Evolutionary conservation across 371 early-diverging fungal species (phyloP), one percentile per base, ranked within the genome.

Genomic region (Circinella minor): DNA sequence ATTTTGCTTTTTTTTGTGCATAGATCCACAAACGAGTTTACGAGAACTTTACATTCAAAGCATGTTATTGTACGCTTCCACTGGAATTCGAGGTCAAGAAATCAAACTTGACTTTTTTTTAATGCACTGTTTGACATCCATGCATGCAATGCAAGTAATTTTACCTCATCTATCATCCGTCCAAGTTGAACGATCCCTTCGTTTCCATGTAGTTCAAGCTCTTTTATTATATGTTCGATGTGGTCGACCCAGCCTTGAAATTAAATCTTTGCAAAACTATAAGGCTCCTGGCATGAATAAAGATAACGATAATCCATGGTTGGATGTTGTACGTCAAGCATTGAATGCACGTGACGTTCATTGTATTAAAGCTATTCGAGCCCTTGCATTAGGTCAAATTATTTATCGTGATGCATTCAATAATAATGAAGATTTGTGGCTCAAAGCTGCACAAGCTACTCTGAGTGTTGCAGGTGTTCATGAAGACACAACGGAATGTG

Each of bases 91-190:
- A 11, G 67, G 71, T 55, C 72, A 74, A 62, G 72, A 65, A 11
- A 63, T 68, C 57, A 75, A 75, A 39, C 61, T 79, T 17, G 83
- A 83, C 62, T 85, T 85, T 70, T 80, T 83, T 63, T 62, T 82
- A 47, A 81, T 86, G 83, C 89, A 89, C 61, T 75, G 79, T 15
- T 55, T 88, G 64, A 88, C 88, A 0, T 85, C 87, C 7, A 68
- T 75, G 3, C 79, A 82, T 37, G 88, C 89, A 51, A 20, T 86
- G 7, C 86, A 88, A 54, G 76, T 79, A 6, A 65, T 63, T 8
- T 49, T 88, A 34, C 64, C 77, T 0, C 54, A 61, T 18, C 36
- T 82, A 1, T 60, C 66, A 0, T 74, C 82, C 17, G 71, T 73
- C 4, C 78, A 88, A 60, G 74, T 79, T 27, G 78, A 51, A 51